Percentiles rank a stretch among this genome's conserved stretches.
These are phyloP conservation scores for Aspergillus ustus DNA, from an alignment of 2,329 filamentous ascomycete species.

Conservation along the genomic window DNA sequence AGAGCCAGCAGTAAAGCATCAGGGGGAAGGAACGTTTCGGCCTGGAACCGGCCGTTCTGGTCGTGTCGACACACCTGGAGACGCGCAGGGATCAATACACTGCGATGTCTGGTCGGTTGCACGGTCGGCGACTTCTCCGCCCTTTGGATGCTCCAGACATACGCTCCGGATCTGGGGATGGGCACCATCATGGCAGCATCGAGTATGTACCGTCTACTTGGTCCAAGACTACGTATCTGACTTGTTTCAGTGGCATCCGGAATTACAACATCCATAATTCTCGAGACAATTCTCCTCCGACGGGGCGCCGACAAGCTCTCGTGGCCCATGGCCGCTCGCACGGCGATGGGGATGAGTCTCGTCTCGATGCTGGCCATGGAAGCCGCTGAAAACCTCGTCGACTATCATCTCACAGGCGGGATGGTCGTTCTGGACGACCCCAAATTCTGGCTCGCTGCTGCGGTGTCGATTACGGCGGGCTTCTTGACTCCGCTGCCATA, in stretches of 20 bases:
- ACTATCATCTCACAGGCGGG: conserved; percentile 61
- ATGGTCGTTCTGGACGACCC: conserved; percentile 53
- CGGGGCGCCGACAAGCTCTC: conserved; percentile 54
- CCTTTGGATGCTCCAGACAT: conserved; percentile 60
- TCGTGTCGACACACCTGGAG: conserved; percentile 49
- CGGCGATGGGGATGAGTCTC: conserved; percentile 63
- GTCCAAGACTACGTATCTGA: background rate
- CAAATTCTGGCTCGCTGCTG: conserved; percentile 58
- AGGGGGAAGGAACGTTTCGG: background rate
- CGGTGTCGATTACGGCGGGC: conserved; percentile 30
- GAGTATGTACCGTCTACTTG: conserved; percentile 41
- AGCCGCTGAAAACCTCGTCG: conserved; percentile 58
- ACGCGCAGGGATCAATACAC: conserved; percentile 59
- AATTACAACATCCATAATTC: conserved; percentile 55
- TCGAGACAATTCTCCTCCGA: conserved; percentile 59
- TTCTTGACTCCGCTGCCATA: conserved; percentile 58
- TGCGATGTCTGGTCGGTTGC: conserved; percentile 61
- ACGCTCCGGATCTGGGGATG: conserved; percentile 53
- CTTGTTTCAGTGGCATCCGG: conserved; percentile 54
- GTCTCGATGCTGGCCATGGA: conserved; percentile 66
- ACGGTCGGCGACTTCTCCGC: conserved; percentile 61
- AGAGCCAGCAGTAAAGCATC: too few relatives aligned
- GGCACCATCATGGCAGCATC: conserved; percentile 57
- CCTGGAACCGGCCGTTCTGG: conserved; percentile 37
- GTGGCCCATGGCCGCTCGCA: conserved; percentile 54